Conservation (phyloP, 2,329 filamentous ascomycete genomes). For the Cytospora piceicola region DNA sequence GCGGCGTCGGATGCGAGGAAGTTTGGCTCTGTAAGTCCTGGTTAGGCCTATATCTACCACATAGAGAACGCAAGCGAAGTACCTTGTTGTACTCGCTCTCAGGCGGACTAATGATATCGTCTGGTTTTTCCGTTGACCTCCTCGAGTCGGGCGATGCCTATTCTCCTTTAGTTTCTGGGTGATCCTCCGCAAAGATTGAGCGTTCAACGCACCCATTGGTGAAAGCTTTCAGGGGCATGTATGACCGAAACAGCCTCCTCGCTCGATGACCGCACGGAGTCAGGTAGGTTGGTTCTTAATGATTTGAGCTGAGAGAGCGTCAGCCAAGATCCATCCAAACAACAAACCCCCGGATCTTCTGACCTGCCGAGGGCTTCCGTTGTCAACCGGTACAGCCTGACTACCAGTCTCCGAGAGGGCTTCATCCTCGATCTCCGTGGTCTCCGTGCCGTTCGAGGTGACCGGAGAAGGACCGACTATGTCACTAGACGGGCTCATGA, state of each 20-base stretch:
- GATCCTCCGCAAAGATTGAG: constrained; percentile 1
- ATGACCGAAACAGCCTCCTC: constrained; percentile 90
- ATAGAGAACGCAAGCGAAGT: constrained; percentile 12
- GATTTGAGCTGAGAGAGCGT: constrained; percentile 48
- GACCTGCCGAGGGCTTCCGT: constrained; percentile 45
- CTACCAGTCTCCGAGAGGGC: constrained; percentile 60
- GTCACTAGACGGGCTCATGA: constrained; percentile 67
- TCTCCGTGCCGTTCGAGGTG: constrained; percentile 81
- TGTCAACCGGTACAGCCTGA: constrained; percentile 39
- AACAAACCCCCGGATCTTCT: constrained; percentile 20
- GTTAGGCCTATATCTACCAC: not conserved
- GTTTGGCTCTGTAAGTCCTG: constrained; percentile 34
- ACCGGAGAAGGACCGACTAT: constrained; percentile 82
- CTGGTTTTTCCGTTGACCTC: constrained; percentile 35
- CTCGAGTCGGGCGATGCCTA: constrained; percentile 44
- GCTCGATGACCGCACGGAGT: constrained; percentile 62
- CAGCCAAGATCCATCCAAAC: constrained; percentile 33
- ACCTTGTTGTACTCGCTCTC: constrained; percentile 44
- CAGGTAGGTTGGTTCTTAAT: constrained; percentile 61
- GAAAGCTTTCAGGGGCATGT: constrained; percentile 83
- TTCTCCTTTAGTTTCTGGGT: constrained; percentile 31
- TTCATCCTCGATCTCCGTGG: constrained; percentile 84
- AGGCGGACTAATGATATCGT: constrained; percentile 43
- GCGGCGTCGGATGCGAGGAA: constrained; percentile 60
- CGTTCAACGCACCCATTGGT: constrained; percentile 67